Evolutionary conservation across 2,329 filamentous ascomycete species (phyloP).

Genomic region (Mollisia scopiformis): DNA sequence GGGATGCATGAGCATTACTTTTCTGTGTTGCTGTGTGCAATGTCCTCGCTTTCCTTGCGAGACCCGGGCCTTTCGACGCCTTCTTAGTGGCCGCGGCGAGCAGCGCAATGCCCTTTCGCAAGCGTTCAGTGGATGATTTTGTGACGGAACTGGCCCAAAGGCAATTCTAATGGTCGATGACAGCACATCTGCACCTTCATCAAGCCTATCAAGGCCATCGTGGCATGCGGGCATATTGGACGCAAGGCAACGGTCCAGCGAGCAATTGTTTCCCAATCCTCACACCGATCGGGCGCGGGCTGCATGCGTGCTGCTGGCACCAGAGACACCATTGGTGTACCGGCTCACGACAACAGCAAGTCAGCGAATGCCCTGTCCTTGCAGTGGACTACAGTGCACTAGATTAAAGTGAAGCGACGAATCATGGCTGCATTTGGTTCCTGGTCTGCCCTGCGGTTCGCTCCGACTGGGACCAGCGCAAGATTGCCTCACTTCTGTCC

Average conservation of each 20-base stretch:
- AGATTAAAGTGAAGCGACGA: slow-evolving; percentile 29
- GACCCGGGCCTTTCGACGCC: not conserved
- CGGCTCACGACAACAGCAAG: slow-evolving; percentile 6
- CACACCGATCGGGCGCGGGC: slow-evolving; percentile 14
- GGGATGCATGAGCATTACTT: no score
- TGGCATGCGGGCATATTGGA: no score
- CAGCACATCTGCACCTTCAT: not conserved
- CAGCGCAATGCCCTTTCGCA: not conserved
- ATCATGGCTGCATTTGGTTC: slow-evolving; percentile 14
- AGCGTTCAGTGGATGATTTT: not conserved
- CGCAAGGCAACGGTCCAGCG: slow-evolving; percentile 8
- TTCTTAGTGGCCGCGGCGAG: not conserved
- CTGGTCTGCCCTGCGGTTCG: slow-evolving; percentile 12
- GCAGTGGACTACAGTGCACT: not conserved
- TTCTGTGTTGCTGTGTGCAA: no score
- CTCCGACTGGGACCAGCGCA: slow-evolving; percentile 22
- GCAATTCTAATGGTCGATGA: not conserved
- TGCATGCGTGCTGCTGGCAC: slow-evolving; percentile 8
- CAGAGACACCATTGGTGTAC: slow-evolving; percentile 5
- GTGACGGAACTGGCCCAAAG: not conserved
- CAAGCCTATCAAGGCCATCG: slow-evolving; percentile 8
- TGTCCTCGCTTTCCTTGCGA: no score
- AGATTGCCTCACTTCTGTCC: slow-evolving; percentile 20
- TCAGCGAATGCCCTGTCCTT: slow-evolving; percentile 13
- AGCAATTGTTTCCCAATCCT: slow-evolving; percentile 10